Base-by-base conservation (phyloP, 129 eudicot species). In the Mikania micrantha region DNA sequence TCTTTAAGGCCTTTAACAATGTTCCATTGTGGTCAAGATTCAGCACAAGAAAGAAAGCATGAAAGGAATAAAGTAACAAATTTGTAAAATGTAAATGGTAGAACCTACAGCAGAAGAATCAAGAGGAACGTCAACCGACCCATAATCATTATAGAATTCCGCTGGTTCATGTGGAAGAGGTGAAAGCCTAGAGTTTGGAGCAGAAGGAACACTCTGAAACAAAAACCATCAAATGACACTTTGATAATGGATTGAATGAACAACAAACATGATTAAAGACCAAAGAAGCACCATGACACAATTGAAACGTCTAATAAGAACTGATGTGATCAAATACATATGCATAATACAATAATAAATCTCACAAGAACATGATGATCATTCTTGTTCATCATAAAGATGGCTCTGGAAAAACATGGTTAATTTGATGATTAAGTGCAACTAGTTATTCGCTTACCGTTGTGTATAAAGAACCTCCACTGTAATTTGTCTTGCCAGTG, bases 141-240 rank as follows among this genome's bases (percentile, higher is more conserved):
- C 92, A 60, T 81, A 83, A 13, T 83, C 83, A 64, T 83, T 77
- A 67, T 93, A 93, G 41, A 78, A 93, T 70, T 88, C 96, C 60
- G 95, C 98, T 11, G 90, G 98, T 75, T 92, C 98, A 60, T 87
- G 96, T 21, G 98, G 92, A 61, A 91, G 95, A 17, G 95, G 95
- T 68, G 97, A 84, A 72, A 88, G 91, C 78, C 86, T 82, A 17
- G 96, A 83, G 69, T 74, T 91, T 78, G 96, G 58, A 34, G 88
- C 95, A 49, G 90, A 70, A 69, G 96, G 94, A 60, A 74, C 97
- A 63, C 69, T 81, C 96, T 88, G 25, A 35, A 57, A 21, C 40
- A 36, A 28, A 35, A 21, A 21, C 28, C 31, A 7, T 32, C 3
- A 32, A 32, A 32, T 32, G 36, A 32, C 36, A 32, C 6, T 32